Evolutionary conservation across 2,329 filamentous ascomycete genomes (phyloP).

Genomic region (Triangularia setosa): DNA sequence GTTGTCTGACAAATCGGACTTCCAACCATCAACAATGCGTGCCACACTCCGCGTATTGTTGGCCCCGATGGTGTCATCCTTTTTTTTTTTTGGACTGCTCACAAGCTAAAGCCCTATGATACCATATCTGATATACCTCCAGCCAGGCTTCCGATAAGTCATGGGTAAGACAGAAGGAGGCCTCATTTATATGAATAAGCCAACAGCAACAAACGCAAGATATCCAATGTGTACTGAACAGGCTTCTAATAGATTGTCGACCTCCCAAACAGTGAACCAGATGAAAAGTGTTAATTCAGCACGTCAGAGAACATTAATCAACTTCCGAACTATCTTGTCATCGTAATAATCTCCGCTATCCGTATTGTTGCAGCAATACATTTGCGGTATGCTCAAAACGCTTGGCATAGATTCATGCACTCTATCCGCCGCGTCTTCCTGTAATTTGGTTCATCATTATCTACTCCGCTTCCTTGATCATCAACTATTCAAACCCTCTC

Average conservation of each 20-base stretch:
- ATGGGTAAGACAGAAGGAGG: too few species aligned
- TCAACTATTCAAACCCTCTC: background rate
- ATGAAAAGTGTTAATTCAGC: too few species aligned
- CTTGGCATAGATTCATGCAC: background rate
- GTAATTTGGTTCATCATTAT: background rate
- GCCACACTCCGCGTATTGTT: background rate
- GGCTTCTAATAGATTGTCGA: too few species aligned
- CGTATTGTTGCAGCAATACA: constrained; percentile 24
- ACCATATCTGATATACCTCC: background rate
- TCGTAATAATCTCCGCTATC: background rate
- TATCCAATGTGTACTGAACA: too few species aligned
- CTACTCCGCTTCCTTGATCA: background rate
- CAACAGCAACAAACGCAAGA: too few species aligned
- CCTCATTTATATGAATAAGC: too few species aligned
- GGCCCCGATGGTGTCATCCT: background rate
- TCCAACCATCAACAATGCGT: background rate
- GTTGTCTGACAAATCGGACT: background rate
- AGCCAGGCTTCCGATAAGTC: background rate
- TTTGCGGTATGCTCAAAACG: background rate
- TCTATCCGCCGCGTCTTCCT: background rate
- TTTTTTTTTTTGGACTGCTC: background rate
- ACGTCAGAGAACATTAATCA: background rate
- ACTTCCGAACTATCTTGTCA: background rate
- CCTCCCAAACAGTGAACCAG: too few species aligned
- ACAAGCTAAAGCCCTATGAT: background rate